Percentiles rank a stretch among this genome's conserved stretches.
Evolutionary conservation across 139 green algal species (phyloP).

Genomic region (Tetradesmus obliquus): DNA sequence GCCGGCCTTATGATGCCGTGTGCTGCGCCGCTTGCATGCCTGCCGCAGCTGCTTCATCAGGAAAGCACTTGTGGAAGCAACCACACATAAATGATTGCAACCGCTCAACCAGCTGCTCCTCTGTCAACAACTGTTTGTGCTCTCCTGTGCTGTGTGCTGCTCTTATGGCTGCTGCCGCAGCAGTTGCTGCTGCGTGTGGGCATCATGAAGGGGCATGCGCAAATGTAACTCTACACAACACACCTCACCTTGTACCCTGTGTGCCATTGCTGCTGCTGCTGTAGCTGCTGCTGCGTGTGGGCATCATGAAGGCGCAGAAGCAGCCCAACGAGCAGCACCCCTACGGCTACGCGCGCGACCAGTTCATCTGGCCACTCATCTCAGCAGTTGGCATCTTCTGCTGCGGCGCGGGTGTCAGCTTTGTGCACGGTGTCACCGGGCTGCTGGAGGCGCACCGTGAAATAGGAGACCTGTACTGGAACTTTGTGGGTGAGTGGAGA

Average conservation of each 20-base stretch:
- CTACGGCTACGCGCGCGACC: slow-evolving; percentile 93
- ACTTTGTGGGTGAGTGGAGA: slow-evolving; percentile 51
- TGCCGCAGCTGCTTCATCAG: no score
- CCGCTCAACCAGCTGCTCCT: no score
- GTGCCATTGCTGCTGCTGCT: slow-evolving; percentile 11
- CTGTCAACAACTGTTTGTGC: neutral
- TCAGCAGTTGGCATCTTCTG: slow-evolving; percentile 95
- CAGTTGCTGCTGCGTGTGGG: slow-evolving; percentile 80
- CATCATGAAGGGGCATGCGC: slow-evolving; percentile 65
- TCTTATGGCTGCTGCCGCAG: neutral
- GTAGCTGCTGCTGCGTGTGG: slow-evolving; percentile 77
- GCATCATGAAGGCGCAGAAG: slow-evolving; percentile 70
- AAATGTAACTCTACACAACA: neutral
- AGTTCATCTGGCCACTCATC: slow-evolving; percentile 94
- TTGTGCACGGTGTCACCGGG: slow-evolving; percentile 83
- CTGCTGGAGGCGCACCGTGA: slow-evolving; percentile 60
- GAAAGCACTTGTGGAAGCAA: no score
- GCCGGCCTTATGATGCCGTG: no score
- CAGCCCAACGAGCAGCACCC: slow-evolving; percentile 79
- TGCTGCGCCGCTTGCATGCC: no score
- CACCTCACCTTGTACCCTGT: neutral
- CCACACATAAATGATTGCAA: no score
- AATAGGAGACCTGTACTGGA: slow-evolving; percentile 50
- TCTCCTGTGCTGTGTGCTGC: neutral
- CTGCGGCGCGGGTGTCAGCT: slow-evolving; percentile 85